Evolutionary conservation across 2,329 filamentous ascomycete species (phyloP).

Genomic region (Fusarium decemcellulare): DNA sequence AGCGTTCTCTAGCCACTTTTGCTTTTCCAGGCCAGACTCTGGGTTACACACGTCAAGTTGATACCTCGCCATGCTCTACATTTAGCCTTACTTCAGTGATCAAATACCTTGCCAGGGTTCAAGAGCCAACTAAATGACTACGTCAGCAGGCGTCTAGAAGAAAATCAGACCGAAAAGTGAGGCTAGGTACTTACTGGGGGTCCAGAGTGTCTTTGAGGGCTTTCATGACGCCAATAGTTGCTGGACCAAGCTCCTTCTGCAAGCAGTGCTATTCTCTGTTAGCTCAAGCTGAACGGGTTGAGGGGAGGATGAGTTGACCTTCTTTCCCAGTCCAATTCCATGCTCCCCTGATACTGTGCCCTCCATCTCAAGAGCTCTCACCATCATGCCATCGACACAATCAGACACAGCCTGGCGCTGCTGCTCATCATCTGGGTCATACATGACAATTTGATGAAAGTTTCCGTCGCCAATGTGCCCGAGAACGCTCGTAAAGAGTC

Average conservation of each 20-base stretch:
- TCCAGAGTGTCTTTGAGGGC: conserved; percentile 75
- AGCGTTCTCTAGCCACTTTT: too few relatives aligned
- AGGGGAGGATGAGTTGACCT: conserved; percentile 63
- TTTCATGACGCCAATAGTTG: conserved; percentile 77
- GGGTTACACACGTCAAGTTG: too few relatives aligned
- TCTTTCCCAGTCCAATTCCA: conserved; percentile 78
- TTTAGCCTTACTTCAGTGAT: conserved; percentile 49
- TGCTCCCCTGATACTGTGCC: conserved; percentile 82
- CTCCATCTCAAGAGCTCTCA: conserved; percentile 77
- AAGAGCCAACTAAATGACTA: conserved; percentile 67
- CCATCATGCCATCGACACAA: conserved; percentile 78
- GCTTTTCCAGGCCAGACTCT: too few relatives aligned
- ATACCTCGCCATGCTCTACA: too few relatives aligned
- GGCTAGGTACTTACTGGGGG: conserved; percentile 56
- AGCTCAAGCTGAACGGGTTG: background rate
- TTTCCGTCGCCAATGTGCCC: conserved; percentile 84
- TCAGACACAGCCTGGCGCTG: conserved; percentile 69
- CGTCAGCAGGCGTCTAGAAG: background rate
- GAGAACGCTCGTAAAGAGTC: conserved; percentile 76
- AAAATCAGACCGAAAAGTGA: background rate
- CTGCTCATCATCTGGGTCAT: conserved; percentile 64
- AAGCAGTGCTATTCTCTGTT: conserved; percentile 60
- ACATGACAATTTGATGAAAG: conserved; percentile 71
- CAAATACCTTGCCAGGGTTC: conserved; percentile 80
- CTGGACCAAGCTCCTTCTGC: conserved; percentile 73